Evolutionary conservation across 139 green algal species (phyloP).

Genomic region (Protoeuglena noctilucae): DNA sequence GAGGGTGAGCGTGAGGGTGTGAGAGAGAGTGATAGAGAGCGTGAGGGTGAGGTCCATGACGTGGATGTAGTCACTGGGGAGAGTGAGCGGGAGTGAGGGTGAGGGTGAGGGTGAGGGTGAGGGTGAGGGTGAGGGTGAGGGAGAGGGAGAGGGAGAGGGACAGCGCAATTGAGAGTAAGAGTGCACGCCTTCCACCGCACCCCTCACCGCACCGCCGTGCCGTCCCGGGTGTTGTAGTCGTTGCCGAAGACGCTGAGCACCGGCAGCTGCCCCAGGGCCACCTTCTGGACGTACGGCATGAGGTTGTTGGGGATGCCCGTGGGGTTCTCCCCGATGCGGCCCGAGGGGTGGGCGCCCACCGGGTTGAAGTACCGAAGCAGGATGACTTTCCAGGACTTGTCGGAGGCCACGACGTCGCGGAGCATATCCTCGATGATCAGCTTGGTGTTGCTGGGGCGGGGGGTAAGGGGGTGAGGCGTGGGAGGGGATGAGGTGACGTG

Average conservation of each 20-base stretch:
- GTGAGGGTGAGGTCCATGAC: conserved; percentile 68
- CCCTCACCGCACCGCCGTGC: conserved; percentile 23
- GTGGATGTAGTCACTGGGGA: conserved; percentile 95
- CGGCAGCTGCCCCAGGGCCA: conserved; percentile 67
- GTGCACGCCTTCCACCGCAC: conserved; percentile 7
- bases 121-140: conserved; percentile 7
- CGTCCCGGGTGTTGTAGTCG: conserved; percentile 77
- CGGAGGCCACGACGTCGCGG: conserved; percentile 25
- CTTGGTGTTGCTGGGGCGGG: conserved; percentile 97
- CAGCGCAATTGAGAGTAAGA: neutral
- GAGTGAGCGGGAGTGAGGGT: conserved; percentile 13
- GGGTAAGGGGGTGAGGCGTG: no score
- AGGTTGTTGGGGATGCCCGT: conserved; percentile 96
- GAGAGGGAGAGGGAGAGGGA: conserved; percentile 8
- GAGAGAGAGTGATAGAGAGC: conserved; percentile 11
- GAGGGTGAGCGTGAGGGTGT: conserved; percentile 43
- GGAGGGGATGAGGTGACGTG: no score
- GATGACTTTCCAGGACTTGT: conserved; percentile 71
- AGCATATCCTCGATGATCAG: conserved; percentile 79
- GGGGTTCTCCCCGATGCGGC: conserved; percentile 85
- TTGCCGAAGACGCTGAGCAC: conserved; percentile 81
- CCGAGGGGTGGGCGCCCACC: conserved; percentile 65
- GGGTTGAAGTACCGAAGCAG: conserved; percentile 93
- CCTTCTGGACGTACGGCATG: conserved; percentile 95
- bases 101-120: conserved; percentile 20